Conservation (phyloP, 257 asterid species). For the Ilex aquifolium region DNA sequence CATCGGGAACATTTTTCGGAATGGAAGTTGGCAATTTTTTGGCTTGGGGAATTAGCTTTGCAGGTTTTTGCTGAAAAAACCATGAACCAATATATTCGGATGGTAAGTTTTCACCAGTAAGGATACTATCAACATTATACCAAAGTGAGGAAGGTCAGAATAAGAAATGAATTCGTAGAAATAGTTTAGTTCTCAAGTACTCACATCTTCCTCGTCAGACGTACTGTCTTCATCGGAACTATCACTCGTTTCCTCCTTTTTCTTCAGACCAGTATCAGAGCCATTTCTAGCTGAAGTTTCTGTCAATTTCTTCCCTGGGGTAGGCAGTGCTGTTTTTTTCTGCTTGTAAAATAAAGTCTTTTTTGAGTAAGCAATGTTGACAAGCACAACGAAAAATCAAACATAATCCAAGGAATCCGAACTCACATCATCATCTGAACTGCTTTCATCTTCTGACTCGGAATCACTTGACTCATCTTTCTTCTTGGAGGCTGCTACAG, state of each 20-base stretch:
- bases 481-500: slow-evolving; percentile 11
- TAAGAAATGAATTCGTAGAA: too few species aligned
- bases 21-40: neutral
- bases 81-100: too few species aligned
- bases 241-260: slow-evolving; percentile 21
- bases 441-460: slow-evolving; percentile 25
- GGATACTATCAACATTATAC: neutral
- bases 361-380: neutral
- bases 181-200: neutral
- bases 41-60: neutral
- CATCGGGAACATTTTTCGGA: neutral
- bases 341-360: too few species aligned
- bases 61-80: neutral
- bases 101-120: too few species aligned
- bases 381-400: neutral
- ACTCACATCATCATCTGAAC: slow-evolving; percentile 29
- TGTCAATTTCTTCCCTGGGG: neutral
- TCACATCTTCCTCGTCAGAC: slow-evolving; percentile 16
- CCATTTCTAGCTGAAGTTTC: slow-evolving; percentile 19
- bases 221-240: slow-evolving; percentile 33
- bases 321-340: neutral
- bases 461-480: slow-evolving; percentile 28
- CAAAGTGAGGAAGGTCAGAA: neutral
- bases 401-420: neutral
- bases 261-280: slow-evolving; percentile 19